Conservation (phyloP, 148 eudicot genomes). For the Agrostemma githago region DNA sequence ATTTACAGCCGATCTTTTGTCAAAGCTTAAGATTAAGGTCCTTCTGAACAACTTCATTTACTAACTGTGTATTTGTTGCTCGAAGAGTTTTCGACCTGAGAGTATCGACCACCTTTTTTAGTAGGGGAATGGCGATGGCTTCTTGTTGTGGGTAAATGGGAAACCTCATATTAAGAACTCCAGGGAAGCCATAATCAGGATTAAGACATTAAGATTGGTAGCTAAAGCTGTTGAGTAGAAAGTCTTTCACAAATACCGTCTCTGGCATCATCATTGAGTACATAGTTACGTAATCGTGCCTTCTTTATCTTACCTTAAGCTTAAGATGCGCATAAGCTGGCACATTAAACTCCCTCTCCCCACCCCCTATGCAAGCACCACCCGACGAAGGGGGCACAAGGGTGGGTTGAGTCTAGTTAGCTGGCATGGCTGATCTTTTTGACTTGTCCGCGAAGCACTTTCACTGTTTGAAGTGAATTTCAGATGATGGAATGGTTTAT, state of each 20-base stretch:
- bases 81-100: background rate
- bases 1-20: background rate
- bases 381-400: too few relatives aligned
- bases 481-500: background rate
- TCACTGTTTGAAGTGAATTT: background rate
- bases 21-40: background rate
- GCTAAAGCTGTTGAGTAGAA: slow-evolving; percentile 2
- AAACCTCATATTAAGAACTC: background rate
- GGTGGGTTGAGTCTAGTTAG: background rate
- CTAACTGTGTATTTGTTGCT: background rate
- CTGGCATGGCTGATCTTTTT: background rate
- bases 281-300: background rate
- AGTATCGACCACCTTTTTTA: background rate
- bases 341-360: too few relatives aligned
- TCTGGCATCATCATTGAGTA: background rate
- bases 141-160: background rate
- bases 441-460: background rate
- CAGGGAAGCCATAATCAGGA: background rate
- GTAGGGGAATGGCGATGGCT: background rate
- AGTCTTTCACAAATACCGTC: background rate
- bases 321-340: too few relatives aligned
- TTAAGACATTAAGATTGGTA: background rate
- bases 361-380: too few relatives aligned
- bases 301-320: background rate
- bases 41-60: background rate